These are phyloP conservation scores for Cutaneotrichosporon dermatis DNA, from an alignment of 1,284 basidiomycete genomes.

Conservation along the genomic window DNA sequence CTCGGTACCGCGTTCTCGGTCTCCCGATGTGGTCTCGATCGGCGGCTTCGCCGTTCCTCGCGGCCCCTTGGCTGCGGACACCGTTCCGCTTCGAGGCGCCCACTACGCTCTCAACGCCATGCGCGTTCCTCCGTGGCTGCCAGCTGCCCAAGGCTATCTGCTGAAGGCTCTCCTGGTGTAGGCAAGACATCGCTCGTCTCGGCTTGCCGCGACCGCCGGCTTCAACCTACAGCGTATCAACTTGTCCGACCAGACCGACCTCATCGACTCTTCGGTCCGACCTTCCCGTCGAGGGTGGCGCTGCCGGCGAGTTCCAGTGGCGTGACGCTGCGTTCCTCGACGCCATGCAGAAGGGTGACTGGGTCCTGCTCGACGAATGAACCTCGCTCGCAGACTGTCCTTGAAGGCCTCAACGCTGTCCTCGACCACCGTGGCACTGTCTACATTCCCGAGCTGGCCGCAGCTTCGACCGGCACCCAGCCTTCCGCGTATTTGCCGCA, in stretches of 20 bases:
- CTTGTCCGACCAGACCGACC: slow-evolving; percentile 95
- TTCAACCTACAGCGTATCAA: slow-evolving; percentile 91
- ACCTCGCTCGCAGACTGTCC: slow-evolving; percentile 92
- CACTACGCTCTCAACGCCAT: slow-evolving; percentile 86
- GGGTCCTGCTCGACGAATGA: slow-evolving; percentile 99
- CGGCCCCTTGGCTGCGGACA: slow-evolving; percentile 52
- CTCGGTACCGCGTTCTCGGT: slow-evolving; percentile 20
- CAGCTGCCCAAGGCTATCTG: slow-evolving; percentile 88
- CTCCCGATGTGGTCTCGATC: slow-evolving; percentile 54
- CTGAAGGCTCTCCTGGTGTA: slow-evolving; percentile 97
- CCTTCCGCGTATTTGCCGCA: slow-evolving; percentile 94
- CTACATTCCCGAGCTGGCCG: slow-evolving; percentile 93
- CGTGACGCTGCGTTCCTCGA: slow-evolving; percentile 92
- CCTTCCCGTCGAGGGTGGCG: slow-evolving; percentile 87
- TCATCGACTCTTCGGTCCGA: slow-evolving; percentile 97
- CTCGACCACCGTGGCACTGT: slow-evolving; percentile 94
- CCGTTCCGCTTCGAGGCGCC: slow-evolving; percentile 80
- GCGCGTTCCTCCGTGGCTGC: slow-evolving; percentile 80
- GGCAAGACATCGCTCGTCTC: slow-evolving; percentile 94
- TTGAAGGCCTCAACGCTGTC: slow-evolving; percentile 95
- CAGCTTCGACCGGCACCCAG: slow-evolving; percentile 80
- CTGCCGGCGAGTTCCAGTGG: slow-evolving; percentile 93
- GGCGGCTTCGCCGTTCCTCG: slow-evolving; percentile 71
- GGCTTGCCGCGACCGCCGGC: slow-evolving; percentile 79
- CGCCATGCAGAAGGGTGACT: slow-evolving; percentile 87